Evolutionary conservation across 208 protist genomes (phyloP).

Genomic region (Blechomonas ayalai): DNA sequence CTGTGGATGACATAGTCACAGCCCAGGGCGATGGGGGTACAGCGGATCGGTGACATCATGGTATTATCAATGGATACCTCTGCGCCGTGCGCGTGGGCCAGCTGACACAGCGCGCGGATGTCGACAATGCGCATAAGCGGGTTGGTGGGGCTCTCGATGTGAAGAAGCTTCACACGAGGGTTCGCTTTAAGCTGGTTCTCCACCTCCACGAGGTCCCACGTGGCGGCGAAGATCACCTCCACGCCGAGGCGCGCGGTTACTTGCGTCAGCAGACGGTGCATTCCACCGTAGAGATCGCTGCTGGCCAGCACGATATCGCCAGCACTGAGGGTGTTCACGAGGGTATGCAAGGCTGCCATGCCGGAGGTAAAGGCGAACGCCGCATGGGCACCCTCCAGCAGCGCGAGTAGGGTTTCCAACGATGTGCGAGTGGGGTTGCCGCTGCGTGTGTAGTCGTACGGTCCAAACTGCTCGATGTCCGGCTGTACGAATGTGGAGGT

Average conservation of each 20-base stretch:
- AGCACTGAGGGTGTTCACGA: slow-evolving; percentile 64
- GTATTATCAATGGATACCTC: slow-evolving; percentile 94
- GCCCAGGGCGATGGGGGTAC: slow-evolving; percentile 90
- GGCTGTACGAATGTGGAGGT: slow-evolving; percentile 89
- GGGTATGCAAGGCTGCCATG: slow-evolving; percentile 79
- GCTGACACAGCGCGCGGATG: slow-evolving; percentile 68
- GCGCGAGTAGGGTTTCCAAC: slow-evolving; percentile 87
- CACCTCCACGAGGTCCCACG: slow-evolving; percentile 58
- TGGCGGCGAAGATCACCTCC: slow-evolving; percentile 84
- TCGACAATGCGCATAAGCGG: slow-evolving; percentile 90
- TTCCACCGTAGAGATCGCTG: slow-evolving; percentile 93
- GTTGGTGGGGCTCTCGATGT: slow-evolving; percentile 95
- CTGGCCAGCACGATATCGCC: slow-evolving; percentile 77
- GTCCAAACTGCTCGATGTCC: slow-evolving; percentile 67
- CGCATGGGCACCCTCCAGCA: slow-evolving; percentile 86
- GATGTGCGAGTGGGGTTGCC: slow-evolving; percentile 92
- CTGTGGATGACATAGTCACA: slow-evolving; percentile 95
- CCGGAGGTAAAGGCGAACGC: slow-evolving; percentile 86
- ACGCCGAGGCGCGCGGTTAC: slow-evolving; percentile 58
- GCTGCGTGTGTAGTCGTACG: slow-evolving; percentile 91
- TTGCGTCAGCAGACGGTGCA: slow-evolving; percentile 87
- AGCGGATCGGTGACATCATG: slow-evolving; percentile 94
- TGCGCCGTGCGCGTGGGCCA: slow-evolving; percentile 58
- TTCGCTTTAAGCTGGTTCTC: slow-evolving; percentile 28
- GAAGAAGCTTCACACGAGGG: slow-evolving; percentile 73